These are phyloP conservation scores for Cymodocea nodosa DNA, from an alignment of 116 monocot species.

Conservation along the genomic window DNA sequence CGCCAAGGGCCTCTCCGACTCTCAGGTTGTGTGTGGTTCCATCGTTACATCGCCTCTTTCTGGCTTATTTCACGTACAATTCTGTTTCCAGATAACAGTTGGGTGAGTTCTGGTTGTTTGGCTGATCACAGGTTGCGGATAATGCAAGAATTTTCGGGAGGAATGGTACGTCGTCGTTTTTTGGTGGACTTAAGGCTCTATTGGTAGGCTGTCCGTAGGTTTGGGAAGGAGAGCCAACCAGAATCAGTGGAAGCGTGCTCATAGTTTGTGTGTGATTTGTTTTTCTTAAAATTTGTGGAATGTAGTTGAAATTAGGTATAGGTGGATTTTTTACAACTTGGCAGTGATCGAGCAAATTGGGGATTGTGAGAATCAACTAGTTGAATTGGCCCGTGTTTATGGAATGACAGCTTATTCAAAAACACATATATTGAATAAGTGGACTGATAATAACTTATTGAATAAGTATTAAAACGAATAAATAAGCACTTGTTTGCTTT, in stretches of 20 bases:
- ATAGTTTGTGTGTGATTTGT: not conserved
- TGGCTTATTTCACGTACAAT: too few species aligned
- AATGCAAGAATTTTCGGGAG: constrained; percentile 60
- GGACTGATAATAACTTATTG: too few species aligned
- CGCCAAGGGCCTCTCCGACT: constrained; percentile 62
- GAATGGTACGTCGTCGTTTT: constrained; percentile 46
- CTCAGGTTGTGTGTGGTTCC: constrained; percentile 34
- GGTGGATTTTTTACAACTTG: too few species aligned
- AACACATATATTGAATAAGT: too few species aligned
- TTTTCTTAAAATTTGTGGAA: too few species aligned
- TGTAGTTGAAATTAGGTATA: not conserved
- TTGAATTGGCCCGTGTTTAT: too few species aligned
- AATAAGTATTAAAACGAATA: too few species aligned
- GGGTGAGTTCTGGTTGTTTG: not conserved
- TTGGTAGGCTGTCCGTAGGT: not conserved
- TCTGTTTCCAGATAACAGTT: not conserved
- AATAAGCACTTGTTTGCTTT: too few species aligned
- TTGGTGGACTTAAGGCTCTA: not conserved
- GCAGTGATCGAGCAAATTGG: too few species aligned
- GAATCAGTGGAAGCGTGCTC: not conserved
- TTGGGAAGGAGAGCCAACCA: not conserved
- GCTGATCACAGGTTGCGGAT: constrained; percentile 41
- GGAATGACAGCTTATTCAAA: too few species aligned
- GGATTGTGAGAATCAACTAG: too few species aligned
- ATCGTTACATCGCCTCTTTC: too few species aligned